Evolutionary conservation across 495 filamentous ascomycete species (phyloP).

Genomic region (Friedmanniomyces simplex): DNA sequence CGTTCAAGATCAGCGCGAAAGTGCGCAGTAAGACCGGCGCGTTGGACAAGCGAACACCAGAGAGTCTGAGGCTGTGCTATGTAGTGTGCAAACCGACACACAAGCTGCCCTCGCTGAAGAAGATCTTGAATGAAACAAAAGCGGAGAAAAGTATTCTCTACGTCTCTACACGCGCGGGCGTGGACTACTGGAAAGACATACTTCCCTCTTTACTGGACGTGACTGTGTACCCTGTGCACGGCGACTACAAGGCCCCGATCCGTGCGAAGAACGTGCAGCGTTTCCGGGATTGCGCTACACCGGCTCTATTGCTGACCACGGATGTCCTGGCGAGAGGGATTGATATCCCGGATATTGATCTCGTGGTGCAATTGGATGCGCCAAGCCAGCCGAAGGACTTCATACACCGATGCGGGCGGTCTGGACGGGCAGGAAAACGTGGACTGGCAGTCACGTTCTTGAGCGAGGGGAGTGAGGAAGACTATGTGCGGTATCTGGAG

Average conservation of each 20-base stretch:
- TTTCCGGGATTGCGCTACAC: constrained; percentile 56
- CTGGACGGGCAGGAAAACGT: constrained; percentile 76
- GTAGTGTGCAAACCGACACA: constrained; percentile 60
- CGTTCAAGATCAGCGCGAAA: constrained; percentile 84
- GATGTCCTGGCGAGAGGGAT: constrained; percentile 80
- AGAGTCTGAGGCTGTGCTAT: constrained; percentile 86
- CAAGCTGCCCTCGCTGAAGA: constrained; percentile 63
- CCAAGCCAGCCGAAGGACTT: constrained; percentile 90
- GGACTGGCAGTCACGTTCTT: constrained; percentile 80
- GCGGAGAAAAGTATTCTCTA: constrained; percentile 88
- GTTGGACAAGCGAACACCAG: constrained; percentile 81
- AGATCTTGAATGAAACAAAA: constrained; percentile 60
- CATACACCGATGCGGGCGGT: constrained; percentile 87
- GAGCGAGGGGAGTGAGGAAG: constrained; percentile 71
- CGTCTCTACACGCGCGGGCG: constrained; percentile 86
- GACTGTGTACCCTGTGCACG: constrained; percentile 70
- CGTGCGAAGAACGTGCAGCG: constrained; percentile 69
- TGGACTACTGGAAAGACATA: constrained; percentile 79
- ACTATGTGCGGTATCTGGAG: constrained; percentile 79
- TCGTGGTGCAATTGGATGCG: constrained; percentile 86
- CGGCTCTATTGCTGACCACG: constrained; percentile 76
- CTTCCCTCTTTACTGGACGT: constrained; percentile 58
- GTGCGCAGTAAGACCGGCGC: constrained; percentile 64
- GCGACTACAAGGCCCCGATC: constrained; percentile 71
- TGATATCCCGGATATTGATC: constrained; percentile 89